A percentile compares a stretch with the other conserved stretches of the same genome.
Conservation (phyloP, 176 grass and related monocot genomes). For the Rhynchospora breviuscula region DNA sequence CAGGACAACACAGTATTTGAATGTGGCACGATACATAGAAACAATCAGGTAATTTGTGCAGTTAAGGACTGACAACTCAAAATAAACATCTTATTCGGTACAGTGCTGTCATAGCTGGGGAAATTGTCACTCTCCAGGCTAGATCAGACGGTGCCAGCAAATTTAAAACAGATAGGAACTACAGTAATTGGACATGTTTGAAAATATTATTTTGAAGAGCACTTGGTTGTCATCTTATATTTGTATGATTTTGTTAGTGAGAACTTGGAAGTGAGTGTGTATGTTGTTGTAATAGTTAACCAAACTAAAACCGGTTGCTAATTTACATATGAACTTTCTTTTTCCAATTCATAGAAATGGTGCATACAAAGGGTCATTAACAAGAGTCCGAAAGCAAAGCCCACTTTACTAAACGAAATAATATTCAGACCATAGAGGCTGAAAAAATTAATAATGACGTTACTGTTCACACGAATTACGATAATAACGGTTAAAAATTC, state of each 20-base stretch:
- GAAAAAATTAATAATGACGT: no score
- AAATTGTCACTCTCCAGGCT: not conserved
- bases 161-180: not conserved
- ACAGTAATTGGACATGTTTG: not conserved
- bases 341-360: not conserved
- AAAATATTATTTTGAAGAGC: not conserved
- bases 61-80: constrained; percentile 1
- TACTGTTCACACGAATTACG: no score
- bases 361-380: no score
- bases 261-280: not conserved
- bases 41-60: not conserved
- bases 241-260: no score
- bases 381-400: not conserved
- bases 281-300: not conserved
- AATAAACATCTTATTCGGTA: not conserved
- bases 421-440: not conserved
- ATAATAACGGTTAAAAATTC: no score
- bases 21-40: not conserved
- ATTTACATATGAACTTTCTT: constrained; percentile 5
- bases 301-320: not conserved
- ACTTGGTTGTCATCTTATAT: not conserved
- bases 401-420: not conserved
- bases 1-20: not conserved
- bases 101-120: not conserved
- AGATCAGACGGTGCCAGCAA: not conserved